Conservation (phyloP, 176 grass and related monocot genomes). For the Avena atlantica region DNA sequence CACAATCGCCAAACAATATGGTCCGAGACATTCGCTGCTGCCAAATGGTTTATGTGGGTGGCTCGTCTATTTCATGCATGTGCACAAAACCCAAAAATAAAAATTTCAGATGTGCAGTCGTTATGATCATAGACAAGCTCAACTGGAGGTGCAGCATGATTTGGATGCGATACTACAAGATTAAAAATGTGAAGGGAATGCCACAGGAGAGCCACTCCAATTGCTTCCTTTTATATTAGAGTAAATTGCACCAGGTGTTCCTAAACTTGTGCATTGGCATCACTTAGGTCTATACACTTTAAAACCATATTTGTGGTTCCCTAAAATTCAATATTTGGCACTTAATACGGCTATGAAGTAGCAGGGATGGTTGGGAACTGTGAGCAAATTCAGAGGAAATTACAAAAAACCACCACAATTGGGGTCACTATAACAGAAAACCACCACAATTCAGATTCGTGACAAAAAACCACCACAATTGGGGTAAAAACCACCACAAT, state of each 20-base stretch:
- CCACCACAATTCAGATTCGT: too few species aligned
- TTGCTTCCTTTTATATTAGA: constrained; percentile 18
- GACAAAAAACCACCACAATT: too few species aligned
- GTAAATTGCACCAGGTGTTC: constrained; percentile 2
- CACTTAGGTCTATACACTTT: constrained; percentile 29
- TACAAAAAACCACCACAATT: too few species aligned
- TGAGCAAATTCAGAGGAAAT: constrained; percentile 31
- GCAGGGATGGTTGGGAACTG: neutral
- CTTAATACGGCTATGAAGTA: constrained; percentile 12
- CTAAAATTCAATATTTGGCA: constrained; percentile 23
- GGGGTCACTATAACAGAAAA: too few species aligned
- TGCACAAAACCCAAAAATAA: constrained; percentile 28
- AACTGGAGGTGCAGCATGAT: neutral
- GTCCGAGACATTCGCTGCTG: constrained; percentile 5
- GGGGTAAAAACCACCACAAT: too few species aligned
- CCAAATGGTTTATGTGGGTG: constrained; percentile 18
- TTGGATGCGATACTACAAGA: neutral
- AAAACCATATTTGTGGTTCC: constrained; percentile 13
- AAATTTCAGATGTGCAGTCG: neutral
- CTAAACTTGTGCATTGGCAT: constrained; percentile 1
- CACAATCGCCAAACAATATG: neutral
- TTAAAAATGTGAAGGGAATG: neutral
- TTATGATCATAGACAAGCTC: constrained; percentile 21
- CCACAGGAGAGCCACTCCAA: neutral
- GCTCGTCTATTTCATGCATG: constrained; percentile 11